These are phyloP conservation scores for Nyssa sinensis DNA, from an alignment of 148 eudicot species.

Conservation along the genomic window DNA sequence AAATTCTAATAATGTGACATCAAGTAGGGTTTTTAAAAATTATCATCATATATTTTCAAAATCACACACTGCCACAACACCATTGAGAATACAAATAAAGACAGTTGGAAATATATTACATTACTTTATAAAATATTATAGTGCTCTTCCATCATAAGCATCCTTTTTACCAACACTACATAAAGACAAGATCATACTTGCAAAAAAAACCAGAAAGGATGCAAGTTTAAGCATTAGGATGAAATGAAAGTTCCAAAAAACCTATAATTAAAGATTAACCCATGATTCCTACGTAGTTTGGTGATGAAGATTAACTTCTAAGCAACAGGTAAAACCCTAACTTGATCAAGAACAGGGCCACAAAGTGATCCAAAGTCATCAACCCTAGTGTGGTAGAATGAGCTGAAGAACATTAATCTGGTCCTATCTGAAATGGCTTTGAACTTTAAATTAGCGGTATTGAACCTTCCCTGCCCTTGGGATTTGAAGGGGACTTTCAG, in stretches of 20 bases:
- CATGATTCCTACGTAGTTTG: not conserved
- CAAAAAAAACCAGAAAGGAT: not conserved
- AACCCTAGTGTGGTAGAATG: constrained; percentile 61
- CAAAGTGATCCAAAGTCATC: constrained; percentile 67
- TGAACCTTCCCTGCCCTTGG: constrained; percentile 46
- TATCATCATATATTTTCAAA: too few relatives aligned
- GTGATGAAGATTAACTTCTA: not conserved
- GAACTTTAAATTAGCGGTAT: constrained; percentile 45
- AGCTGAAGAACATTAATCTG: constrained; percentile 71
- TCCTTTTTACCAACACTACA: not conserved
- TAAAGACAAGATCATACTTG: not conserved
- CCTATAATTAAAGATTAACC: not conserved
- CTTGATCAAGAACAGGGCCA: constrained; percentile 80
- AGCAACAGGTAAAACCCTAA: constrained; percentile 35
- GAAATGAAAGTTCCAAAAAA: not conserved
- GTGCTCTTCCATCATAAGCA: not conserved
- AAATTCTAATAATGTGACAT: too few relatives aligned
- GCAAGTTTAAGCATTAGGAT: too few relatives aligned
- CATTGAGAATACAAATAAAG: too few relatives aligned
- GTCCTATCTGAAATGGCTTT: constrained; percentile 46
- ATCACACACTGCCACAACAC: too few relatives aligned
- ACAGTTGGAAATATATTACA: too few relatives aligned
- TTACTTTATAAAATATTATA: too few relatives aligned
- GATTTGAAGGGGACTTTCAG: constrained; percentile 62
- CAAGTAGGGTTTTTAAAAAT: too few relatives aligned